Evolutionary conservation across 768 basidiomycete species (phyloP).

Genomic region (Xanthoconium purpureum): DNA sequence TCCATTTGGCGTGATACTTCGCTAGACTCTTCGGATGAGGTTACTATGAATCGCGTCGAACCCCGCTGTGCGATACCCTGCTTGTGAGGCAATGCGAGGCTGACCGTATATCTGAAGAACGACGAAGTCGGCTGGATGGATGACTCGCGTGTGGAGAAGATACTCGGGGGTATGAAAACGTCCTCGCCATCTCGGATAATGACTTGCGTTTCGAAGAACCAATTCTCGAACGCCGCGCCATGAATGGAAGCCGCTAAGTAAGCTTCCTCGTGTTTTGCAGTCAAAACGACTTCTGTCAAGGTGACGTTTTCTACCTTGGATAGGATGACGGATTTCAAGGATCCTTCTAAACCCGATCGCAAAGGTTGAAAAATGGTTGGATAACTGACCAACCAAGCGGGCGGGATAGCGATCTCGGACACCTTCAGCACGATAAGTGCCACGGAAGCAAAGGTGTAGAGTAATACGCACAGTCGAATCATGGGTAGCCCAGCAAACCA

Average conservation of each 20-base stretch:
- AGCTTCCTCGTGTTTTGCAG: constrained; percentile 48
- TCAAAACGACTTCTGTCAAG: constrained; percentile 51
- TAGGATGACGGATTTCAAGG: constrained; percentile 18
- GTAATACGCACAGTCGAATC: constrained; percentile 38
- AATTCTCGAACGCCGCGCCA: constrained; percentile 38
- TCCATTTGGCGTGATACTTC: constrained; percentile 3
- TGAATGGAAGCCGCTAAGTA: constrained; percentile 41
- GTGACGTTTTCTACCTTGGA: constrained; percentile 29
- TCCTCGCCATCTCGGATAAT: constrained; percentile 54
- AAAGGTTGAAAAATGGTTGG: constrained; percentile 35
- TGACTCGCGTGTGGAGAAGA: constrained; percentile 18
- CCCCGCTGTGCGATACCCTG: constrained; percentile 59
- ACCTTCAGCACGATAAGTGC: constrained; percentile 31
- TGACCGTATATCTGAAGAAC: constrained; percentile 44
- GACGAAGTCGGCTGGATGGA: constrained; percentile 8
- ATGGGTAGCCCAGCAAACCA: constrained; percentile 36
- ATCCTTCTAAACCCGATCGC: constrained; percentile 2
- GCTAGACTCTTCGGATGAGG: constrained; percentile 28
- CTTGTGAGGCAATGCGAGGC: constrained; percentile 66
- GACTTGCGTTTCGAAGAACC: constrained; percentile 39
- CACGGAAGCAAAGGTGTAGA: not conserved
- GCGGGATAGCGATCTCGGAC: constrained; percentile 36
- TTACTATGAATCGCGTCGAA: constrained; percentile 52
- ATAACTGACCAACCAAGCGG: constrained; percentile 38
- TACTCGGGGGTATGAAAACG: constrained; percentile 28